phyloP scores from a whole-genome alignment of 192 early-diverging fungal species.

The Geranomyces variabilis region DNA sequence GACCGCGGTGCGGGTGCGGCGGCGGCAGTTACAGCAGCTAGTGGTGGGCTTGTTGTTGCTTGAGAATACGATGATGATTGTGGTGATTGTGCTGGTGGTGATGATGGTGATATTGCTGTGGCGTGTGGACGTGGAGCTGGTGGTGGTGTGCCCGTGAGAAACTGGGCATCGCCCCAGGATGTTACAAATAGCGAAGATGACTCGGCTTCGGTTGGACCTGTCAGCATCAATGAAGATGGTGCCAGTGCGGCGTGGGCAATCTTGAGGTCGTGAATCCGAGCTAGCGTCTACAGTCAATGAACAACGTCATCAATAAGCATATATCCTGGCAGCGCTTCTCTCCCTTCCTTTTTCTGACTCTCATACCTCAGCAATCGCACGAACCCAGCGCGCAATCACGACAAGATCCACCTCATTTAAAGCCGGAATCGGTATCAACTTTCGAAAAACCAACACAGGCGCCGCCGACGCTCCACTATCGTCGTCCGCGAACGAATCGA shows the following conservation, averaged over 20 bases:
- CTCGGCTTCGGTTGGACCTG: not conserved
- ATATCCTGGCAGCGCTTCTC: too few relatives aligned
- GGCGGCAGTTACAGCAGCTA: conserved; percentile 70
- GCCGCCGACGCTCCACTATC: not conserved
- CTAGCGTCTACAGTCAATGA: conserved; percentile 44
- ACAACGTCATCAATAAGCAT: too few relatives aligned
- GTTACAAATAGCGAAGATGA: conserved; percentile 59
- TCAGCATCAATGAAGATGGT: conserved; percentile 38
- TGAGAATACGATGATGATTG: too few relatives aligned
- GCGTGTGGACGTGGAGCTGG: not conserved
- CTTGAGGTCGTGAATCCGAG: conserved; percentile 61
- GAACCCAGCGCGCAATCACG: conserved; percentile 3
- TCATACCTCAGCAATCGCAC: conserved; percentile 21
- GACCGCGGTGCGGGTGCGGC: conserved; percentile 52
- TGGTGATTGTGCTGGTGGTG: not conserved
- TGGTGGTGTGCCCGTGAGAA: conserved; percentile 16
- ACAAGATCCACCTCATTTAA: conserved; percentile 13
- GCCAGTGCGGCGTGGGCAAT: conserved; percentile 73
- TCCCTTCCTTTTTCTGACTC: too few relatives aligned
- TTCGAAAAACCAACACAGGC: conserved; percentile 33
- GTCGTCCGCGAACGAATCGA: conserved; percentile 18
- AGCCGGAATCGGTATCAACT: not conserved
- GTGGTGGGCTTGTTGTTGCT: conserved; percentile 22
- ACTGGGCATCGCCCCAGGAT: conserved; percentile 70
- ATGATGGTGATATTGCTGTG: not conserved